These are phyloP conservation scores for Penicillium silybi DNA, from an alignment of 495 filamentous ascomycete genomes.

Conservation along the genomic window DNA sequence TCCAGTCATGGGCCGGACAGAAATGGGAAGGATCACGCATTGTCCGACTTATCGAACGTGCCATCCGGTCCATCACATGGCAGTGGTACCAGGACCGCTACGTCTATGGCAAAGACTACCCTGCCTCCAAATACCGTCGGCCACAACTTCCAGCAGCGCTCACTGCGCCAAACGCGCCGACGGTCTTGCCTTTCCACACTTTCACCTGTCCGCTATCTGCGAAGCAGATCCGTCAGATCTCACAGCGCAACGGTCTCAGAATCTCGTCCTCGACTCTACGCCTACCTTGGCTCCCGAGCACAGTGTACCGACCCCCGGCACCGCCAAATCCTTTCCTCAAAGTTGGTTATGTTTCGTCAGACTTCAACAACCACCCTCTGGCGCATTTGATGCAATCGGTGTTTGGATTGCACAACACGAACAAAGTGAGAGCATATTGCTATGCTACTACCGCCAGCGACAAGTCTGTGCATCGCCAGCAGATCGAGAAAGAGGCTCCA, in stretches of 20 bases:
- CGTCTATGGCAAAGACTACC: conserved; percentile 54
- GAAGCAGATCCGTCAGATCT: conserved; percentile 91
- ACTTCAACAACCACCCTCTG: conserved; percentile 98
- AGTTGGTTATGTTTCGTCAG: conserved; percentile 94
- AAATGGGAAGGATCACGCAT: conserved; percentile 87
- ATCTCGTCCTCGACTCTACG: conserved; percentile 87
- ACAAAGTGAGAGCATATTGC: conserved; percentile 78
- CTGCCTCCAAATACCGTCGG: conserved; percentile 60
- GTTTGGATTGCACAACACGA: conserved; percentile 81
- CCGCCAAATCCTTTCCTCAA: conserved; percentile 81
- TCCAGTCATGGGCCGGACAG: conserved; percentile 69
- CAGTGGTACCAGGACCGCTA: conserved; percentile 88
- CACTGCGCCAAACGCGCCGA: conserved; percentile 84
- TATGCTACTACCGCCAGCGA: conserved; percentile 97
- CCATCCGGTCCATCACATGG: conserved; percentile 70
- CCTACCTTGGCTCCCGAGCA: conserved; percentile 77
- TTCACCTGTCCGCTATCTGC: conserved; percentile 94
- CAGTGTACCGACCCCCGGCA: conserved; percentile 76
- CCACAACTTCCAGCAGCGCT: conserved; percentile 73
- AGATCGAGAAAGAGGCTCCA: conserved; percentile 93
- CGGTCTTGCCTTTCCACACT: conserved; percentile 96
- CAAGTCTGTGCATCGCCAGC: conserved; percentile 82
- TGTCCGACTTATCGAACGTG: conserved; percentile 81
- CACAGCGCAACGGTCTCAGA: conserved; percentile 87
- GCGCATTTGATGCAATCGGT: conserved; percentile 99